These are phyloP conservation scores for Teratosphaeria pseudoeucalypti DNA, from an alignment of 2,329 filamentous ascomycete genomes.

Conservation along the genomic window DNA sequence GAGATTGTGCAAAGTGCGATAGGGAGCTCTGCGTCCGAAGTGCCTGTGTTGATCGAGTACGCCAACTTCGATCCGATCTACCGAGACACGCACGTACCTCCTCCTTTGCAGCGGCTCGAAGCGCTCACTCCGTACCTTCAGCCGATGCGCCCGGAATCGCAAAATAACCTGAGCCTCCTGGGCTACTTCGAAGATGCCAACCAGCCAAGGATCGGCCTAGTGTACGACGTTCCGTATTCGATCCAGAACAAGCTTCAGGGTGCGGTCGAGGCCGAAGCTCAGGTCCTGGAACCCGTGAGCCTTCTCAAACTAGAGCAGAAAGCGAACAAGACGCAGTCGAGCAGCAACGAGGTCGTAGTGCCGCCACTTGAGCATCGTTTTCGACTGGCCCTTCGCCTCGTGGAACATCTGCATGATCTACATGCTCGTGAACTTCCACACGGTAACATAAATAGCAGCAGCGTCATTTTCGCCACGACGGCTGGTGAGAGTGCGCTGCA, in stretches of 20 bases:
- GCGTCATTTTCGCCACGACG: constrained; percentile 54
- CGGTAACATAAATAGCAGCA: constrained; percentile 57
- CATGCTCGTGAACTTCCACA: constrained; percentile 60
- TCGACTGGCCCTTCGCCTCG: constrained; percentile 60
- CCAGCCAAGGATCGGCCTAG: constrained; percentile 57
- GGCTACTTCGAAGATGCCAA: constrained; percentile 67
- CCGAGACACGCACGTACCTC: constrained; percentile 36
- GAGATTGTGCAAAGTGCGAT: constrained; percentile 26
- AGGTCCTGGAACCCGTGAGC: constrained; percentile 29
- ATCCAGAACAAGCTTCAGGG: constrained; percentile 32
- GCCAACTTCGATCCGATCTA: constrained; percentile 42
- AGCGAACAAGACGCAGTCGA: constrained; percentile 32
- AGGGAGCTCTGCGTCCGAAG: constrained; percentile 21
- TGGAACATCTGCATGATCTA: constrained; percentile 62
- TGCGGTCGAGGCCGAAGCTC: constrained; percentile 41
- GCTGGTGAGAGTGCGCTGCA: constrained; percentile 37
- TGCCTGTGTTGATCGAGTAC: constrained; percentile 61
- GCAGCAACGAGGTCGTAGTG: constrained; percentile 33
- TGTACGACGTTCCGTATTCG: constrained; percentile 60
- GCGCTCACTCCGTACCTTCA: constrained; percentile 23
- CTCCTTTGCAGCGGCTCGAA: constrained; percentile 36
- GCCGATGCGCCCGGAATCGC: constrained; percentile 24
- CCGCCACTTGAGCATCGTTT: constrained; percentile 68
- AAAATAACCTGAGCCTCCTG: constrained; percentile 45
- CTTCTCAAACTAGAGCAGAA: constrained; percentile 39